Percentiles rank a stretch among this genome's conserved stretches.
phyloP scores from a whole-genome alignment of 495 filamentous ascomycete species.

The Monascus purpureus region DNA sequence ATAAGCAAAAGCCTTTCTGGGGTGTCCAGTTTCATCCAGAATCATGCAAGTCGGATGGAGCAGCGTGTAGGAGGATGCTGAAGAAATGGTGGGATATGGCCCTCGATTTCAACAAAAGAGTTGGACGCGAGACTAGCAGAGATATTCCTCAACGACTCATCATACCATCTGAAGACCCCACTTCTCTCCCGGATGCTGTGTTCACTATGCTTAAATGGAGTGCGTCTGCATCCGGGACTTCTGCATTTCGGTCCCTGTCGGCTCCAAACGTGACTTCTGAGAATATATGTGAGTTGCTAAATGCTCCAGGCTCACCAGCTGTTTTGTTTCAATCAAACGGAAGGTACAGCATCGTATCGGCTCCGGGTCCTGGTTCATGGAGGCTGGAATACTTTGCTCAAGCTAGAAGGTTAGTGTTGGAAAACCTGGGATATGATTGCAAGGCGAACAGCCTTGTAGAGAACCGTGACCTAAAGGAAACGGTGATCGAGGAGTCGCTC shows the following conservation, averaged over 20 bases:
- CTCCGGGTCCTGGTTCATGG: conserved; percentile 29
- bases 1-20: conserved; percentile 65
- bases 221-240: conserved; percentile 14
- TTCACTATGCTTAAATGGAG: conserved; percentile 26
- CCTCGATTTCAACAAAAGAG: conserved; percentile 22
- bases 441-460: not conserved
- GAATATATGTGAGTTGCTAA: conserved; percentile 21
- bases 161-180: conserved; percentile 9
- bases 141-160: conserved; percentile 13
- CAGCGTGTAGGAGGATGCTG: conserved; percentile 51
- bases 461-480: not conserved
- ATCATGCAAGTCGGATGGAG: conserved; percentile 66
- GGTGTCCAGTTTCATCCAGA: conserved; percentile 93
- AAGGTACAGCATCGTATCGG: conserved; percentile 25
- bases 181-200: conserved; percentile 15
- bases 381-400: conserved; percentile 25
- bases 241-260: conserved; percentile 14
- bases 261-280: conserved; percentile 14
- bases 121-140: conserved; percentile 16
- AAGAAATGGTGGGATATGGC: conserved; percentile 57
- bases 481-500: conserved; percentile 8
- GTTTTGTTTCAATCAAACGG: conserved; percentile 32
- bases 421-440: conserved; percentile 7
- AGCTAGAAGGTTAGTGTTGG: conserved; percentile 9
- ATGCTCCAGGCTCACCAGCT: conserved; percentile 21